These are phyloP conservation scores for Nemophila menziesii DNA, from an alignment of 257 asterid genomes.

Conservation along the genomic window DNA sequence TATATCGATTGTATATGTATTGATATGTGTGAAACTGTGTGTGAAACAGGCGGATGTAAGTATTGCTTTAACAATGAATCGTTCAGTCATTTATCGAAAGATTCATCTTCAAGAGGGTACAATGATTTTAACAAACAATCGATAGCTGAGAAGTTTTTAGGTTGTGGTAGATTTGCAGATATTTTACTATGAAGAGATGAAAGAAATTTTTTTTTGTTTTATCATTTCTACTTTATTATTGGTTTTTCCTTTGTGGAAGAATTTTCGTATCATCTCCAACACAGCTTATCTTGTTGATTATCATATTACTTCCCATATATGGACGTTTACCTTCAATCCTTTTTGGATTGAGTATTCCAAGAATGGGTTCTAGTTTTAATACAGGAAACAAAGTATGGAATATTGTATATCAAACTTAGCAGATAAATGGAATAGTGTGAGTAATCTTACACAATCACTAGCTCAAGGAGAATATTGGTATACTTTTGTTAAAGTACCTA, in stretches of 20 bases:
- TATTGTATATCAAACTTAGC: constrained; percentile 38
- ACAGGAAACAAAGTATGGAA: constrained; percentile 55
- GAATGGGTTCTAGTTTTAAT: constrained; percentile 64
- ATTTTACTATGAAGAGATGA: constrained; percentile 95
- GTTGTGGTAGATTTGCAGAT: constrained; percentile 86
- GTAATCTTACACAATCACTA: constrained; percentile 38
- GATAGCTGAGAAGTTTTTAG: constrained; percentile 56
- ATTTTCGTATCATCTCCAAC: constrained; percentile 68
- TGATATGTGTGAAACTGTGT: too few relatives aligned
- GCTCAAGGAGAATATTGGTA: constrained; percentile 79
- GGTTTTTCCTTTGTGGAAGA: constrained; percentile 77
- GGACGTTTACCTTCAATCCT: constrained; percentile 40
- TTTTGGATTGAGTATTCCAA: constrained; percentile 38
- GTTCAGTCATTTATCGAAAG: constrained; percentile 37
- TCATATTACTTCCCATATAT: constrained; percentile 43
- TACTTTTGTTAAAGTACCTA: constrained; percentile 54
- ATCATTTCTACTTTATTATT: constrained; percentile 47
- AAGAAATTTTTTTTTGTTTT: constrained; percentile 47
- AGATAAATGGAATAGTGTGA: constrained; percentile 43
- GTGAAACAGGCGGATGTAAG: too few relatives aligned
- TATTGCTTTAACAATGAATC: constrained; percentile 43
- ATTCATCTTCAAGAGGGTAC: constrained; percentile 30
- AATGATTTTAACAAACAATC: constrained; percentile 37
- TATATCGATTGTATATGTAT: too few relatives aligned
- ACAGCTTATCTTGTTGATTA: constrained; percentile 51